Conservation (phyloP, 1,284 basidiomycete species). For the Ustilago sp. region DNA sequence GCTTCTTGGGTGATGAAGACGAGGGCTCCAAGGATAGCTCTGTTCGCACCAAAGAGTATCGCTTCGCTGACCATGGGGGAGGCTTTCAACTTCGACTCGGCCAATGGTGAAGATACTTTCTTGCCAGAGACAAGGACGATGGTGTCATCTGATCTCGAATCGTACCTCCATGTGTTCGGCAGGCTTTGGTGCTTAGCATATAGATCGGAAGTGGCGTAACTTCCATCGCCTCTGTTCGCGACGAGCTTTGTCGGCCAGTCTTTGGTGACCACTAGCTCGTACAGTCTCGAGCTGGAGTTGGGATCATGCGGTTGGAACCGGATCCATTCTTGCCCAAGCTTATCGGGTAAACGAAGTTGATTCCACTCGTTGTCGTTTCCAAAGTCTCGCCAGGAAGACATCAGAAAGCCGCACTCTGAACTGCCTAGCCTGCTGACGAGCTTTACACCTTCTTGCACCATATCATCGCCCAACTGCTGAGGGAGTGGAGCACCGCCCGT, state of each 20-base stretch:
- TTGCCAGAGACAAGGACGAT: conserved; percentile 59
- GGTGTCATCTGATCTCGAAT: conserved; percentile 50
- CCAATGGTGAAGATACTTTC: conserved; percentile 40
- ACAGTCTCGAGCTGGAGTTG: conserved; percentile 11
- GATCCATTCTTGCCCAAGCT: conserved; percentile 33
- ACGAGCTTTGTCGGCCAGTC: conserved; percentile 59
- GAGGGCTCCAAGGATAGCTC: conserved; percentile 54
- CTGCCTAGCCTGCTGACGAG: conserved; percentile 75
- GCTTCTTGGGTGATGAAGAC: conserved; percentile 39
- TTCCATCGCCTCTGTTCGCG: conserved; percentile 46
- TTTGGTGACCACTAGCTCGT: conserved; percentile 48
- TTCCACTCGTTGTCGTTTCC: conserved; percentile 76
- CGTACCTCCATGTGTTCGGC: conserved; percentile 47
- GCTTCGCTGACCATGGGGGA: conserved; percentile 39
- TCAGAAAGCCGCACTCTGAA: conserved; percentile 71
- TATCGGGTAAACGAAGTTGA: conserved; percentile 72
- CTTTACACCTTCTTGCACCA: conserved; percentile 74
- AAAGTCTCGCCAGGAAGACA: conserved; percentile 74
- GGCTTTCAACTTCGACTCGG: conserved; percentile 42
- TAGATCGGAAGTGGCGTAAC: conserved; percentile 55
- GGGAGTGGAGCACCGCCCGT: conserved; percentile 71
- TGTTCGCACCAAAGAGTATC: conserved; percentile 57
- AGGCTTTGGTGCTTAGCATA: conserved; percentile 26
- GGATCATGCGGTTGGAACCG: conserved; percentile 38
- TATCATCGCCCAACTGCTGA: conserved; percentile 74